Evolutionary conservation across 225 moss, liverwort and hornwort species (phyloP), one percentile per base, ranked within the genome.

Genomic region (Sphagnum tenellum): DNA sequence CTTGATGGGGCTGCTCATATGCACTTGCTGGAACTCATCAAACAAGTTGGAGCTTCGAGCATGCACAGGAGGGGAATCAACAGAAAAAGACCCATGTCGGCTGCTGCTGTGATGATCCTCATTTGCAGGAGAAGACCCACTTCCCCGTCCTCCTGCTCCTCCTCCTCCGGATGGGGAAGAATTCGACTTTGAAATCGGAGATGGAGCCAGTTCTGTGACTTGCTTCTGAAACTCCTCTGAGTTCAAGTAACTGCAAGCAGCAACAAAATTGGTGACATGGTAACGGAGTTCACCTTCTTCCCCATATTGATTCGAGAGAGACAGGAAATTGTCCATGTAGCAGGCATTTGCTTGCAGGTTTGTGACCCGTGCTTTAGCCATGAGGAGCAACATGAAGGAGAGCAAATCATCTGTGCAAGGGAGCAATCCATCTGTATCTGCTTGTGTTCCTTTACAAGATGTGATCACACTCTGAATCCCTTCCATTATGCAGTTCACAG

Each of bases 281-380:
- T 84, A 84, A 3, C 75, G 77, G 4, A 84, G 80, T 66, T 84
- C 84, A 8, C 84, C 84, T 6, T 80, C 80, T 50, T 77, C 77
- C 45, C 79, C 83, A 8, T 80, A 79, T 45, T 80, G 77, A 75
- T 71, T 73, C 29, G 69, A 80, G 5, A 84, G 75, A 2, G 77
- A 78, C 4, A 80, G 71, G 55, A 84, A 84, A 46, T 84, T 84
- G 12, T 80, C 75, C 84, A 84, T 84, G 71, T 84, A 84, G 55
- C 84, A 84, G 2, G 84, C 84, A 14, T 84, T 84, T 2, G 84
- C 84, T 61, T 84, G 84, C 49, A 84, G 50, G 54, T 84, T 84
- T 64, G 80, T 84, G 44, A 80, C 84, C 1, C 80, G 73, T 1
- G 84, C 80, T 7, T 75, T 70, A 0, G 84, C 84, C 84, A 80